Conservation (phyloP, 345 rosid species). For the Salix caprea region DNA sequence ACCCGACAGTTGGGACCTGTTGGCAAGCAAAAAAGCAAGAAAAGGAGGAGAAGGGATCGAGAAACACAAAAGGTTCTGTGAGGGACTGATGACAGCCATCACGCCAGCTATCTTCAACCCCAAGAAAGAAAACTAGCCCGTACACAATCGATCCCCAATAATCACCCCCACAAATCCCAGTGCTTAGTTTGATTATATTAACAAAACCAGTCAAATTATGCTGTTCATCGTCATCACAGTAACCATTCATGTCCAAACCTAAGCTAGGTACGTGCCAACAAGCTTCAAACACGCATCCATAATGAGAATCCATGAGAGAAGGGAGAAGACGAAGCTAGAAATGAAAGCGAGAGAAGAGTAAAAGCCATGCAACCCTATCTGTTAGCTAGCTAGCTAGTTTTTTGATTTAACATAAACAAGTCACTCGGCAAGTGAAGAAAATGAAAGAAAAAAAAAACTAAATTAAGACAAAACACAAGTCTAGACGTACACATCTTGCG, state of each 20-base stretch:
- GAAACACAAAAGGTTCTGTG: constrained; percentile 2
- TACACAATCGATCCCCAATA: neutral
- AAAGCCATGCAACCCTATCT: constrained; percentile 14
- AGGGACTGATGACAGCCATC: constrained; percentile 23
- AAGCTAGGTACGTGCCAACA: neutral
- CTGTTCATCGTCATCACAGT: neutral
- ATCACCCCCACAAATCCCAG: neutral
- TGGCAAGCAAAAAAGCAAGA: neutral
- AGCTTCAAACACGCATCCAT: neutral
- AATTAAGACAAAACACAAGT: neutral
- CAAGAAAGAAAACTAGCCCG: neutral
- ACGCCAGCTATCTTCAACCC: constrained; percentile 13
- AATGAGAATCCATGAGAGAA: neutral
- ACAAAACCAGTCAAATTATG: neutral
- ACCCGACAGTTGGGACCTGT: constrained; percentile 21
- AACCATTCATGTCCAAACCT: neutral
- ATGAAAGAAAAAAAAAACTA: neutral
- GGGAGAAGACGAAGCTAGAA: neutral
- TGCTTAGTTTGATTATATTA: neutral
- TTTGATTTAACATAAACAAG: constrained; percentile 27
- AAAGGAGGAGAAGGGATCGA: neutral
- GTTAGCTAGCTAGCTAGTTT: constrained; percentile 19
- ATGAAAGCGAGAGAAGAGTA: neutral
- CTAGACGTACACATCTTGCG: neutral
- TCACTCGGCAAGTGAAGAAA: constrained; percentile 17